These are phyloP conservation scores for Cenococcum geophilum DNA, from an alignment of 495 filamentous ascomycete species.

Conservation along the genomic window DNA sequence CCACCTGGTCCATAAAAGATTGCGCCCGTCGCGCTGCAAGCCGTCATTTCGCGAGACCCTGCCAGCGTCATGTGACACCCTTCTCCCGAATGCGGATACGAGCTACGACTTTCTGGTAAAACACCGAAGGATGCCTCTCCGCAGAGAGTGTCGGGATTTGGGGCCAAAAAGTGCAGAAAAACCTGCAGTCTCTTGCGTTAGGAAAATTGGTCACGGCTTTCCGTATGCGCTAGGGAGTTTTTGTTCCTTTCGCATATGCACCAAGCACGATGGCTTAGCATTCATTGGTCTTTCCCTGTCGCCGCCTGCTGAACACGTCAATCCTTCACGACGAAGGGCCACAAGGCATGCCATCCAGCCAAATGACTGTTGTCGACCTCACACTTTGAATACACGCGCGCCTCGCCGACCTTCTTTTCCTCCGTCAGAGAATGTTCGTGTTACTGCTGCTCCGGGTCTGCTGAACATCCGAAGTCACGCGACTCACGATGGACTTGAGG, in stretches of 20 bases:
- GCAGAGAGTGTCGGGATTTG: background rate
- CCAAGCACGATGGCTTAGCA: slow-evolving; percentile 4
- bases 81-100: background rate
- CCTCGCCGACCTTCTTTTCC: background rate
- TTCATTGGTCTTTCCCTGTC: slow-evolving; percentile 26
- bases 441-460: slow-evolving; percentile 6
- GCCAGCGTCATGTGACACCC: no score
- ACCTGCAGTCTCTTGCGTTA: background rate
- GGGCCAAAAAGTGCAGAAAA: background rate
- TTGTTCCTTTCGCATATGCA: slow-evolving; percentile 19
- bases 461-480: slow-evolving; percentile 20
- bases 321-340: slow-evolving; percentile 13
- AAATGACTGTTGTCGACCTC: slow-evolving; percentile 8
- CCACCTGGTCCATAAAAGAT: no score
- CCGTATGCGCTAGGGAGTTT: slow-evolving; percentile 21
- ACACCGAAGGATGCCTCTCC: background rate
- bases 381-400: slow-evolving; percentile 5
- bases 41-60: no score
- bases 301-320: slow-evolving; percentile 31
- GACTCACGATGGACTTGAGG: slow-evolving; percentile 38
- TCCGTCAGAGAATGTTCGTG: slow-evolving; percentile 15
- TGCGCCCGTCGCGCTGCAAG: no score
- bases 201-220: background rate
- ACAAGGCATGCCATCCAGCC: slow-evolving; percentile 3
- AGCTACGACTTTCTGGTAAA: background rate